phyloP scores from a whole-genome alignment of 2,329 filamentous ascomycete genomes.

The Pyrenophora tritici-repentis region DNA sequence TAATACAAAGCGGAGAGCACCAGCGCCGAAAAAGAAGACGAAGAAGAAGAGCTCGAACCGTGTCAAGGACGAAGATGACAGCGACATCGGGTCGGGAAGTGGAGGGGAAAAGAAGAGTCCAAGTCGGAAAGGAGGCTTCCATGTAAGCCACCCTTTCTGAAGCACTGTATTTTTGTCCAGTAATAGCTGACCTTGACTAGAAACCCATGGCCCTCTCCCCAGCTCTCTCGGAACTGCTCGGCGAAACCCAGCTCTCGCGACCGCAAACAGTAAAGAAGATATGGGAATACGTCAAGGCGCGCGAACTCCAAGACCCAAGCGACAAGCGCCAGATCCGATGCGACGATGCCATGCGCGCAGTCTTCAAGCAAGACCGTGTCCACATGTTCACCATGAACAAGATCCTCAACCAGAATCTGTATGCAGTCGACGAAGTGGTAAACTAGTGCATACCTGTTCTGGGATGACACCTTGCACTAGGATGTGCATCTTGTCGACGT shows the following conservation, averaged over 20 bases:
- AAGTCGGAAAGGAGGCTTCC: conserved; percentile 85
- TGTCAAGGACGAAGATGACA: conserved; percentile 78
- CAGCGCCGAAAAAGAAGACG: conserved; percentile 64
- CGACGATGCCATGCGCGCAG: conserved; percentile 86
- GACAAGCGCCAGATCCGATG: conserved; percentile 94
- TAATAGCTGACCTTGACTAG: conserved; percentile 46
- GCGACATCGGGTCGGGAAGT: conserved; percentile 69
- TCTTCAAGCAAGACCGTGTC: conserved; percentile 88
- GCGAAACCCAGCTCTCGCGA: conserved; percentile 81
- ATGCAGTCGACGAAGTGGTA: conserved; percentile 72
- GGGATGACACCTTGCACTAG: neutral
- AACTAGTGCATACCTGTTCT: neutral
- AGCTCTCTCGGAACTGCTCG: conserved; percentile 70
- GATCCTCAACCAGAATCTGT: conserved; percentile 85
- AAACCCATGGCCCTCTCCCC: conserved; percentile 78
- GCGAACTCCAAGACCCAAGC: conserved; percentile 84
- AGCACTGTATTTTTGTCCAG: conserved; percentile 10
- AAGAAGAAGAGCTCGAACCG: conserved; percentile 77
- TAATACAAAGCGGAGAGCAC: conserved; percentile 59
- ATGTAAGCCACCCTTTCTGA: conserved; percentile 57
- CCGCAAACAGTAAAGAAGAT: conserved; percentile 96
- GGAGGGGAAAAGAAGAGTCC: conserved; percentile 67
- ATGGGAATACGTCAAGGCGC: conserved; percentile 91
- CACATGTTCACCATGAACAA: conserved; percentile 99
- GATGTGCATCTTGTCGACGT: neutral